Percentiles rank a stretch among this genome's conserved stretches.
Evolutionary conservation across 176 grass and related monocot genomes (phyloP).

Genomic region (Rhynchospora breviuscula): DNA sequence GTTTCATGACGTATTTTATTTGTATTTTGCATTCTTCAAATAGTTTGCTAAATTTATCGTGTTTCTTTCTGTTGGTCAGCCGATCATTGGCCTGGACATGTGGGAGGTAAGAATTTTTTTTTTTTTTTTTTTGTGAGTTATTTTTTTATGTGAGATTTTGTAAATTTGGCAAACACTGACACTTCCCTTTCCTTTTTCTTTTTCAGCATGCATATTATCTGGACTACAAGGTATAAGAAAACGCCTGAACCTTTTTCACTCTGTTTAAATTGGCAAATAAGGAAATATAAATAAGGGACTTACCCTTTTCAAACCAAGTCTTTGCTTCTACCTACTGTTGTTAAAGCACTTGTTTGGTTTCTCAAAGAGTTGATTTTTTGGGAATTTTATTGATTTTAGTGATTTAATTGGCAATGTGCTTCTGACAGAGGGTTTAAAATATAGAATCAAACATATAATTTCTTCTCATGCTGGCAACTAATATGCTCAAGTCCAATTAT

Average conservation of each 20-base stretch:
- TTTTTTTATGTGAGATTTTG: slow-evolving; percentile 6
- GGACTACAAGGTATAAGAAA: slow-evolving; percentile 67
- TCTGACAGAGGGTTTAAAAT: background rate
- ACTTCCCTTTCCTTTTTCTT: slow-evolving; percentile 23
- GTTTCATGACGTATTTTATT: background rate
- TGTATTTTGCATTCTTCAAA: background rate
- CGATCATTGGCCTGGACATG: slow-evolving; percentile 78
- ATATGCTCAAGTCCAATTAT: background rate
- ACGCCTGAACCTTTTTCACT: background rate
- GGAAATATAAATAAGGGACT: background rate
- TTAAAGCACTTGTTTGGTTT: background rate
- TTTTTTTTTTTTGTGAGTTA: background rate
- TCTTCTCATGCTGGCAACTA: background rate
- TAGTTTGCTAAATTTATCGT: slow-evolving; percentile 23
- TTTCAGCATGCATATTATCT: slow-evolving; percentile 92
- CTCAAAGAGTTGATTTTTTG: background rate
- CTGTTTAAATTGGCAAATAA: background rate
- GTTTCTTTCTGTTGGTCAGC: slow-evolving; percentile 47
- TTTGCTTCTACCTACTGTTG: background rate
- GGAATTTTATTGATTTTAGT: background rate
- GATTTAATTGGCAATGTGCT: background rate
- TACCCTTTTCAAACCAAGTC: background rate
- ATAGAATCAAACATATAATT: background rate
- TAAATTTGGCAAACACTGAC: slow-evolving; percentile 26
- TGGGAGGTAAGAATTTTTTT: slow-evolving; percentile 72